Base-by-base conservation (phyloP, 2,329 filamentous ascomycete genomes). In the Sphaerulina populicola region DNA sequence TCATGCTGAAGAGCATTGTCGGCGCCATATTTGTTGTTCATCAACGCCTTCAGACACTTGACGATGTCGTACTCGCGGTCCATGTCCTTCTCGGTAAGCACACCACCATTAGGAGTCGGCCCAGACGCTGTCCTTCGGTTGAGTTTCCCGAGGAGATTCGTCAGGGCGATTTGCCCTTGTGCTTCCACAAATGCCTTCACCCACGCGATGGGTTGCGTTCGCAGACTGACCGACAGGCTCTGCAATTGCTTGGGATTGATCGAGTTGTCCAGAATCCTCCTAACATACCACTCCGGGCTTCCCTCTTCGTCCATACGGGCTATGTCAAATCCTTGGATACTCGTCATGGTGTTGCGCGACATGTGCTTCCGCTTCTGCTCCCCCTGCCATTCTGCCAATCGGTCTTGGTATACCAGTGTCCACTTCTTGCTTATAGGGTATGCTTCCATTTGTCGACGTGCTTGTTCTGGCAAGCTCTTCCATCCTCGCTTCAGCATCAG, bases 1-100 rank as follows among this genome's bases (percentile, higher is more conserved):
- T 93, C 86, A 66, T 97, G 90, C 54, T 81, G 77, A 51, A 98
- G 76, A 14, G 93, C 93, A 77, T 98, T 90, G 67, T 98, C 93
- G 55, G 93, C 93, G 55, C 93, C 93, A 68, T 94, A 97, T 68
- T 95, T 96, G 79, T 96, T 98, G 80, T 98, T 98, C 86, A 97
- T 94, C 52, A 97, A 72, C 30, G 90, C 89, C 74, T 97, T 97
- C 52, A 98, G 72, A 72, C 93, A 97, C 72, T 98, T 98, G 66
- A 95, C 82, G 57, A 98, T 95, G 66, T 97, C 93, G 67, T 97
- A 97, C 71, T 95, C 90, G 60, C 86, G 82, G 65, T 96, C 90
- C 44, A 93, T 76, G 64, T 91, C 87, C 68, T 86, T 88, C 62
- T 94, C 88, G 52, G 73, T 79, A 27, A 75, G 80, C 31, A 75